phyloP scores from a whole-genome alignment of 495 filamentous ascomycete genomes.

The Cudoniella acicularis region DNA sequence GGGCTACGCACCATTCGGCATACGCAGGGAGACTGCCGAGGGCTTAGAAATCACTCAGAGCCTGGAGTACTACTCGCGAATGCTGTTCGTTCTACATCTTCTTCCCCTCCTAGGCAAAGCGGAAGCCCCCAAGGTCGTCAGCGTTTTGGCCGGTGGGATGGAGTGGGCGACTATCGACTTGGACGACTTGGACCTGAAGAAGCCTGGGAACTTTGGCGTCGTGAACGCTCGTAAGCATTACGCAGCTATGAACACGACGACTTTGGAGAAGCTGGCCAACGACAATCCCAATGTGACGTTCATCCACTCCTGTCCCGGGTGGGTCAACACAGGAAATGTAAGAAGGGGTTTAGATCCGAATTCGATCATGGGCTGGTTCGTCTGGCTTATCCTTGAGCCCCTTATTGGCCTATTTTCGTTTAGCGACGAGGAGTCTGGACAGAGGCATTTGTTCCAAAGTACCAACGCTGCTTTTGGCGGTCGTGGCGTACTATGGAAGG shows the following conservation, averaged over 20 bases:
- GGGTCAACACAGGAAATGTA: constrained; percentile 32
- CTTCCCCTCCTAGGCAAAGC: constrained; percentile 20
- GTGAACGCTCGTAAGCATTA: constrained; percentile 1
- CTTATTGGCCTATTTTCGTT: neutral
- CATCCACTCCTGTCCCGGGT: constrained; percentile 32
- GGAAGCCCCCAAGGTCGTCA: constrained; percentile 19
- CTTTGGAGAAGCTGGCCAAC: constrained; percentile 27
- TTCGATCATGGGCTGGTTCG: constrained; percentile 17
- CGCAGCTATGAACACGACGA: constrained; percentile 16
- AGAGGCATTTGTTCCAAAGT: constrained; percentile 7
- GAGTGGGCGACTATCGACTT: constrained; percentile 3
- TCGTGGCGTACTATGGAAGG: constrained; percentile 1
- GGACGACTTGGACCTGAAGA: constrained; percentile 10
- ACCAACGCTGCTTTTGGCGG: neutral
- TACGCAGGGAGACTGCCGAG: constrained; percentile 18
- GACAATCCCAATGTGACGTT: constrained; percentile 26
- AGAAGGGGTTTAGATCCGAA: constrained; percentile 26
- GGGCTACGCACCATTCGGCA: constrained; percentile 15
- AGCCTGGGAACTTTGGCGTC: constrained; percentile 18
- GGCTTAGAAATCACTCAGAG: constrained; percentile 17
- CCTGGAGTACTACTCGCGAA: constrained; percentile 26
- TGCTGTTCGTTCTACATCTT: constrained; percentile 17
- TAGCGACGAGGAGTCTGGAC: constrained; percentile 3
- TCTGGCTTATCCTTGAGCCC: constrained; percentile 14
- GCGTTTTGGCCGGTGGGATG: constrained; percentile 9